A percentile compares a stretch with the other conserved stretches of the same genome.
Conservation (phyloP, 2,329 filamentous ascomycete species). For the Graphiopsis chlorocephala region DNA sequence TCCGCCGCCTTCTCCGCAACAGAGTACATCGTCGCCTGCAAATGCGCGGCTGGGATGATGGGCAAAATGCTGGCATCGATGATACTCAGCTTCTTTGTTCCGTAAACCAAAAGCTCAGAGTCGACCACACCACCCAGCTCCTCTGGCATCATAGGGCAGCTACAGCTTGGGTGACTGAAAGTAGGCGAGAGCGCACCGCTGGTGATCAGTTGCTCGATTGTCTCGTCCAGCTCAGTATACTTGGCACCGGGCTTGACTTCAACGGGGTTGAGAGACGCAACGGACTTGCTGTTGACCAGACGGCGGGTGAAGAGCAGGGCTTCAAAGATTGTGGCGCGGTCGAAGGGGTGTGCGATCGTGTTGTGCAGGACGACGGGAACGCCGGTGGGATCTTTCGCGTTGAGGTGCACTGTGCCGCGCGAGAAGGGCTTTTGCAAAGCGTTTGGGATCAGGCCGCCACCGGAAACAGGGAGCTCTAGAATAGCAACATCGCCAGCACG, state of each 20-base stretch:
- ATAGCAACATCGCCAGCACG: conserved; percentile 42
- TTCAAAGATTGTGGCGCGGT: conserved; percentile 25
- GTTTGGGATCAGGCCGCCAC: conserved; percentile 46
- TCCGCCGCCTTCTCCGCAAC: conserved; percentile 39
- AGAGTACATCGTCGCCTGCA: conserved; percentile 29
- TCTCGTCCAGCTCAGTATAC: conserved; percentile 13
- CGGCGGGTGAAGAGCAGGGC: conserved; percentile 35
- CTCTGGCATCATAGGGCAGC: conserved; percentile 22
- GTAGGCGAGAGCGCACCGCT: conserved; percentile 22
- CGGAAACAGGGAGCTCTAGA: conserved; percentile 34
- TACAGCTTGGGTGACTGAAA: conserved; percentile 23
- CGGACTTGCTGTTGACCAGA: conserved; percentile 7
- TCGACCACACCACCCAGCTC: conserved; percentile 35
- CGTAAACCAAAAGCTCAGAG: conserved; percentile 36
- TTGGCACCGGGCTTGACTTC: conserved; percentile 15
- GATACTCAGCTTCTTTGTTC: conserved; percentile 35
- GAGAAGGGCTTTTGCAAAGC: conserved; percentile 41
- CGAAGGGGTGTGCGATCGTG: conserved; percentile 23
- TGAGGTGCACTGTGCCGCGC: conserved; percentile 27
- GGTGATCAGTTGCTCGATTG: conserved; percentile 13
- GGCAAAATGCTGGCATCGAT: conserved; percentile 36
- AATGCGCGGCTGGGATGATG: conserved; percentile 24
- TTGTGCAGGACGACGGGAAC: conserved; percentile 17
- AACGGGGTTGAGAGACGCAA: conserved; percentile 13
- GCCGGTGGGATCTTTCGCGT: background rate